Base-by-base conservation (phyloP, 2,329 filamentous ascomycete genomes). In the Verticillium albo-atrum region DNA sequence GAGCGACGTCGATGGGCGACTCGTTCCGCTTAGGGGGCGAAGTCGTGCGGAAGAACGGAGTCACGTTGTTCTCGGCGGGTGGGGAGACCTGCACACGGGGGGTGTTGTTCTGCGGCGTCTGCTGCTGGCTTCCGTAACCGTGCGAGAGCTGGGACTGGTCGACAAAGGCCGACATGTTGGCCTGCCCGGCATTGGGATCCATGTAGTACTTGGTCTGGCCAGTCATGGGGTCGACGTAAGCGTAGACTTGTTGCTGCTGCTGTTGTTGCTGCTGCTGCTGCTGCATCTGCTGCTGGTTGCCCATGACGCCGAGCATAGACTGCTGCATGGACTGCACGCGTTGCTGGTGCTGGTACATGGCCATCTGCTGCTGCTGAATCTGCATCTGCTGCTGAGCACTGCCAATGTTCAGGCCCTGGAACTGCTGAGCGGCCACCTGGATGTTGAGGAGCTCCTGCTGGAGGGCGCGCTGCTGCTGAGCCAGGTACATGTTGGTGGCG, bases 401-500 rank as follows among this genome's bases (percentile, higher is more conserved):
- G 70, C 82, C 88, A 61, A 96, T 72, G 73, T 82, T 92, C 76
- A 96, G 79, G 65, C 85, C 86, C 72, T 92, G 89, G 69, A 93
- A 90, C 74, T 93, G 90, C 75, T 92, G 90, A 61, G 91, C 89
- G 37, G 90, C 90, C 57, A 88, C 87, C 69, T 94, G 95, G 26
- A 97, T 87, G 65, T 80, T 90, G 66, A 92, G 85, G 65, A 98
- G 83, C 77, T 98, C 92, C 77, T 97, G 93, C 77, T 98, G 93
- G 57, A 98, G 86, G 64, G 91, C 89, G 77, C 97, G 92, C 77
- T 98, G 94, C 76, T 97, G 93, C 71, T 97, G 92, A 47, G 92
- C 92, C 56, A 99, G 83, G 71, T 96, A 96, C 72, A 95, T 79
- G 74, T 97, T 97, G 68, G 92, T 96, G 60, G 92, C 90, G 70